phyloP scores from a whole-genome alignment of 169 alveolate species.

The Babesia ovata region DNA sequence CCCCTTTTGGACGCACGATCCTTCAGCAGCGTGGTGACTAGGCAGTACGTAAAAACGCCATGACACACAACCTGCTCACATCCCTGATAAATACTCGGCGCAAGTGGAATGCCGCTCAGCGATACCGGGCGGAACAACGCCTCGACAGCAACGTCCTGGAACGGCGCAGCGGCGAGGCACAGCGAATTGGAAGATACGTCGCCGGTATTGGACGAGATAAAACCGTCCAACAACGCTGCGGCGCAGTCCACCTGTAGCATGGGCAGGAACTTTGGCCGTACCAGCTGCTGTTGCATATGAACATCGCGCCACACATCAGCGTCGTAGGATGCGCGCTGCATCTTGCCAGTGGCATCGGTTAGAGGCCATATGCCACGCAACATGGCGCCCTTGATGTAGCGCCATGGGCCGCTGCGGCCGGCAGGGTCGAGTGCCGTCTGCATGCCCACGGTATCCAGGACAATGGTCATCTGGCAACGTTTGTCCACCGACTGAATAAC shows the following conservation, averaged over 20 bases:
- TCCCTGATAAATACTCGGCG: constrained; percentile 37
- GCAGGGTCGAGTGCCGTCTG: constrained; percentile 89
- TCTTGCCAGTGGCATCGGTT: constrained; percentile 85
- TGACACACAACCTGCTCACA: constrained; percentile 75
- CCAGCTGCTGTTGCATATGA: constrained; percentile 83
- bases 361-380: constrained; percentile 90
- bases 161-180: constrained; percentile 84
- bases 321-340: constrained; percentile 80
- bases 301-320: constrained; percentile 76
- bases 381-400: constrained; percentile 87
- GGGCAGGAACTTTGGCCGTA: constrained; percentile 84
- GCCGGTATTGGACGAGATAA: constrained; percentile 69
- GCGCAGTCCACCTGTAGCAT: constrained; percentile 82
- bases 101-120: constrained; percentile 39
- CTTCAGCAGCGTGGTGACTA: constrained; percentile 72
- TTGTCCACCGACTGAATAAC: constrained; percentile 71
- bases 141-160: constrained; percentile 82
- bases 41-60: constrained; percentile 85
- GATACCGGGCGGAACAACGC: constrained; percentile 75
- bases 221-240: constrained; percentile 79
- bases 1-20: constrained; percentile 75
- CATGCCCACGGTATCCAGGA: constrained; percentile 87
- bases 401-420: constrained; percentile 72
- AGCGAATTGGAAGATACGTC: constrained; percentile 55
- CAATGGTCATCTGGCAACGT: constrained; percentile 77